Conservation (phyloP, 2,329 filamentous ascomycete genomes). For the Ceratocystis ficicola region DNA sequence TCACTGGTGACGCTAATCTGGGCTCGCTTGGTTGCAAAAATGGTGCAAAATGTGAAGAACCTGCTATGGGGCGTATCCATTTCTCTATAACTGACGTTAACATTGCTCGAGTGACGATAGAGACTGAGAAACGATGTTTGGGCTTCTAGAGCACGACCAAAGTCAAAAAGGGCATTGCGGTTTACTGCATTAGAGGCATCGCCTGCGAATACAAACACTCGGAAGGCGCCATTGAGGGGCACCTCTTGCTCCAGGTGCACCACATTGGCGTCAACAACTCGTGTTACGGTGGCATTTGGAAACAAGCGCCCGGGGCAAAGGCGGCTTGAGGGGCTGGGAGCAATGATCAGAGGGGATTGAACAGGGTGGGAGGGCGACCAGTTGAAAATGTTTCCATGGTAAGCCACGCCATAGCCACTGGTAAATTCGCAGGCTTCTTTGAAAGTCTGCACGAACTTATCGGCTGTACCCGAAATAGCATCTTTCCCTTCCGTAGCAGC, state of each 20-base stretch:
- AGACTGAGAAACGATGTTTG: slow-evolving; percentile 60
- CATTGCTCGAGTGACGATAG: slow-evolving; percentile 51
- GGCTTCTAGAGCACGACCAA: slow-evolving; percentile 51
- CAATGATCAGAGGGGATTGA: slow-evolving; percentile 56
- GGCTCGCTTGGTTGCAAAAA: slow-evolving; percentile 56
- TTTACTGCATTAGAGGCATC: slow-evolving; percentile 40
- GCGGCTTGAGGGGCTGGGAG: slow-evolving; percentile 42
- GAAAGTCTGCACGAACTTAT: slow-evolving; percentile 79
- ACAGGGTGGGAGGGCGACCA: slow-evolving; percentile 65
- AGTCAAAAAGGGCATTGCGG: slow-evolving; percentile 53
- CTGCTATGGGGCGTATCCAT: slow-evolving; percentile 70
- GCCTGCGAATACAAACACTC: slow-evolving; percentile 78
- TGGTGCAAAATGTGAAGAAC: slow-evolving; percentile 67
- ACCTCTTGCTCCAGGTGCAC: slow-evolving; percentile 85
- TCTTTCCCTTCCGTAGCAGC: slow-evolving; percentile 41
- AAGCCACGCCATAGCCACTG: slow-evolving; percentile 79
- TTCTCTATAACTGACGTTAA: slow-evolving; percentile 60
- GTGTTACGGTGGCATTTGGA: slow-evolving; percentile 67
- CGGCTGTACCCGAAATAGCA: slow-evolving; percentile 29
- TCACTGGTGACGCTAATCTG: slow-evolving; percentile 61
- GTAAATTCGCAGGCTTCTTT: slow-evolving; percentile 89
- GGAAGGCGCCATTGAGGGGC: slow-evolving; percentile 76
- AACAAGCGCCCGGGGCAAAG: slow-evolving; percentile 65
- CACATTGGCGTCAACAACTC: slow-evolving; percentile 77
- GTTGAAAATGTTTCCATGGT: slow-evolving; percentile 71